Conservation (phyloP, 75 land plant genomes). For the Sequoia sempervirens region DNA sequence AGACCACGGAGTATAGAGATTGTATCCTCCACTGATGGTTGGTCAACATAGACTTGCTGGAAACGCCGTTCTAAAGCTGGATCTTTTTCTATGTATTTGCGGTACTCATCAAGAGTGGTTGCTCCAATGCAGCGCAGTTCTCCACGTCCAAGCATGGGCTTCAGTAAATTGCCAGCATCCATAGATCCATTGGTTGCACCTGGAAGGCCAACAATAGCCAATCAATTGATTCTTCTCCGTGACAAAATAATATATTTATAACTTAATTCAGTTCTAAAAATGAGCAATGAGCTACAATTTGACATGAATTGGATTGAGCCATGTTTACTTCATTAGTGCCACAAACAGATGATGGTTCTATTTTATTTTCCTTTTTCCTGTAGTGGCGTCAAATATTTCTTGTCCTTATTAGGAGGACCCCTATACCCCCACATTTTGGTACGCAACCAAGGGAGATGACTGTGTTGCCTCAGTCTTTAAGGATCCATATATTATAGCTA, state of each 20-base stretch:
- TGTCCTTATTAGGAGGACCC: background rate
- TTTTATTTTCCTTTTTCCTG: background rate
- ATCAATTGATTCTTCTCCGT: background rate
- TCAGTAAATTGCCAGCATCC: conserved; percentile 92
- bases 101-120: conserved; percentile 87
- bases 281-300: background rate
- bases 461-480: background rate
- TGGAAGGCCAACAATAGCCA: conserved; percentile 17
- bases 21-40: conserved; percentile 85
- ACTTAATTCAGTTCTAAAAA: background rate
- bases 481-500: background rate
- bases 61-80: conserved; percentile 94
- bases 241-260: background rate
- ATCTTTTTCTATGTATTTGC: conserved; percentile 95
- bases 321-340: background rate
- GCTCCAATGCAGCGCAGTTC: conserved; percentile 95
- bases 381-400: background rate
- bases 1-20: conserved; percentile 92
- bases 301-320: background rate
- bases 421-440: background rate
- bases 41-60: conserved; percentile 88
- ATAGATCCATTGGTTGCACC: conserved; percentile 93
- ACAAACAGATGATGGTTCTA: background rate
- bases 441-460: background rate
- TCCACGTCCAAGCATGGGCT: conserved; percentile 97